phyloP scores from a whole-genome alignment of 2,329 filamentous ascomycete genomes.

The Pseudogymnoascus pannorum region DNA sequence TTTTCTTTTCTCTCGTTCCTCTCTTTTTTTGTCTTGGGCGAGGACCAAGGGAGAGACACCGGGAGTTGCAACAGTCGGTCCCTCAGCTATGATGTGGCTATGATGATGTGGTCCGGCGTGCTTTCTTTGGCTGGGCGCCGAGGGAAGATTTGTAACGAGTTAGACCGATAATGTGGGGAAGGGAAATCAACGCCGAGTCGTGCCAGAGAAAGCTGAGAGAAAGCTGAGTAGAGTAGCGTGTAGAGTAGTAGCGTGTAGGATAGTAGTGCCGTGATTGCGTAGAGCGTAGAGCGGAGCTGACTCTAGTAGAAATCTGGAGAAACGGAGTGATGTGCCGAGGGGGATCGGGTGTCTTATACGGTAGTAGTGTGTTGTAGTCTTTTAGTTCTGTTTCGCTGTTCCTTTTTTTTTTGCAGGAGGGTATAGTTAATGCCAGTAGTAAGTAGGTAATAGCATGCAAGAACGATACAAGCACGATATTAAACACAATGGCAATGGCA shows the following conservation, averaged over 20 bases:
- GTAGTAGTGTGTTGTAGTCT: background rate
- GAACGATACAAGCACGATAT: background rate
- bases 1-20: background rate
- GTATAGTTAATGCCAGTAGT: no score
- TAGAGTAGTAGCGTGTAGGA: no score
- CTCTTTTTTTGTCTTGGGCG: background rate
- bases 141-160: background rate
- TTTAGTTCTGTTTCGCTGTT: background rate
- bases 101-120: background rate
- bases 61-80: background rate
- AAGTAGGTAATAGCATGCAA: background rate
- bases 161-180: background rate
- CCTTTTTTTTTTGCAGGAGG: background rate
- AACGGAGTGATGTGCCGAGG: background rate
- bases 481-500: no score
- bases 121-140: background rate
- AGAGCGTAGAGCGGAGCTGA: no score
- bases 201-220: background rate
- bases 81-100: background rate
- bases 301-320: background rate
- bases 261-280: background rate
- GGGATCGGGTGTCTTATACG: background rate
- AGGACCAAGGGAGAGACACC: background rate
- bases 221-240: no score
- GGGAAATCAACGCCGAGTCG: background rate